Base-by-base conservation (phyloP, 2,329 filamentous ascomycete species). In the Periglandula ipomoeae region DNA sequence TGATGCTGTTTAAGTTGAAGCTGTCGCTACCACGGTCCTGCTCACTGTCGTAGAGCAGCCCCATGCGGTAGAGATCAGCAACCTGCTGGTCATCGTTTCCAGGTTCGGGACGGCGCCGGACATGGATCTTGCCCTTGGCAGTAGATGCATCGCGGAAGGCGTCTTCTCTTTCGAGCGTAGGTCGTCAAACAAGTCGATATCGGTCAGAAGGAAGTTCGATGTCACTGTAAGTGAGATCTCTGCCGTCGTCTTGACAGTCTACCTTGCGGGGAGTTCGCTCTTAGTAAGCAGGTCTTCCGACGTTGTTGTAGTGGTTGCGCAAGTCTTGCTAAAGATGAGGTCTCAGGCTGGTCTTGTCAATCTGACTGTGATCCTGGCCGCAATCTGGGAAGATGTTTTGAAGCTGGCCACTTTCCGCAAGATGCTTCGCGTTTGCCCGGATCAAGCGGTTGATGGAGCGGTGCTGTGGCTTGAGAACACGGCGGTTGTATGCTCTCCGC, bases 121-220 rank as follows among this genome's bases (percentile, higher is more conserved):
- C 27, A 11, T 58, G 54, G 6, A 63, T 56, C 41, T 58, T 58
- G 39, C 53, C 54, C 58, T 66, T 71, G 45, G 61, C 53, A 0
- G 70, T 73, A 19, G 60, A 60, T 4, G 61, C 59, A 41, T 72
- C 70, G 40, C 67, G 61, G 37, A 75, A 75, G 5, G 72, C 72
- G 39, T 73, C 70, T 54, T 75, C 66, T 9, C 72, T 61, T 52
- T 72, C 71, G 20, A 75, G 63, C 1, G 65, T 66, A 2, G 72
- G 72, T 8, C 59, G 61, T 8, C 68, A 63, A n/a, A 52, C 51
- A 23, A 65, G 61, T 13, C 61, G 59, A 13, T 53, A 56, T 32
- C 57, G 50, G 50, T 72, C 69, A 27, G 64, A 61, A 2, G 69
- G 68, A 3, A 70, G 59, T n/a, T 59, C 57, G n/a, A 65, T 52